Evolutionary conservation across 352 stramenopile genomes (phyloP).

Genomic region (Phytophthora hibernalis): DNA sequence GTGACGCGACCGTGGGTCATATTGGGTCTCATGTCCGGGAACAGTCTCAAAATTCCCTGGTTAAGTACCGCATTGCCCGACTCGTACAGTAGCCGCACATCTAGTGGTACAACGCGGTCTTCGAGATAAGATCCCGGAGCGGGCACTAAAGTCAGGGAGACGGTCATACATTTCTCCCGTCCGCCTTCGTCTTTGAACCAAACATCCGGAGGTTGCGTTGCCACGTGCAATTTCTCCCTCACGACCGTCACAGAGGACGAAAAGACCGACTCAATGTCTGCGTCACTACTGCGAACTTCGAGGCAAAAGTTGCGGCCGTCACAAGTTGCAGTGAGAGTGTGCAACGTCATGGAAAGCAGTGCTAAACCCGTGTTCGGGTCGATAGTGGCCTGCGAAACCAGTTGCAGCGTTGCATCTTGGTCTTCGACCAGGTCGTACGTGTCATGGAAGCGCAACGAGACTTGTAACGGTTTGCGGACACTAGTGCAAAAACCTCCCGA

Average conservation of each 20-base stretch:
- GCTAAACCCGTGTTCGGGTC: conserved; percentile 53
- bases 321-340: conserved; percentile 58
- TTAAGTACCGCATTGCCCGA: conserved; percentile 87
- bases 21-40: conserved; percentile 85
- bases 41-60: conserved; percentile 92
- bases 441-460: conserved; percentile 77
- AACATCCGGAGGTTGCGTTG: conserved; percentile 86
- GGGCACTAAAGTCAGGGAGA: conserved; percentile 83
- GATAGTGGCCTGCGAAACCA: conserved; percentile 31
- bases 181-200: conserved; percentile 98
- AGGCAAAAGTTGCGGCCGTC: conserved; percentile 77
- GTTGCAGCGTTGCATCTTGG: conserved; percentile 54
- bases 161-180: conserved; percentile 94
- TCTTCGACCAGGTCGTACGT: conserved; percentile 78
- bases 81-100: conserved; percentile 86
- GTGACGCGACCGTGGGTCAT: conserved; percentile 84
- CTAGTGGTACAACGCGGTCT: conserved; percentile 78
- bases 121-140: conserved; percentile 70
- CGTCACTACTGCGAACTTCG: conserved; percentile 59
- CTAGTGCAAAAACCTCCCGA: conserved; percentile 14
- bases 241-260: conserved; percentile 70
- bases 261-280: conserved; percentile 69
- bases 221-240: conserved; percentile 80
- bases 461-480: conserved; percentile 50
- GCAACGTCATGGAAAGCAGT: conserved; percentile 52